phyloP scores from a whole-genome alignment of 768 basidiomycete species.

The Lactarius akahatsu region DNA sequence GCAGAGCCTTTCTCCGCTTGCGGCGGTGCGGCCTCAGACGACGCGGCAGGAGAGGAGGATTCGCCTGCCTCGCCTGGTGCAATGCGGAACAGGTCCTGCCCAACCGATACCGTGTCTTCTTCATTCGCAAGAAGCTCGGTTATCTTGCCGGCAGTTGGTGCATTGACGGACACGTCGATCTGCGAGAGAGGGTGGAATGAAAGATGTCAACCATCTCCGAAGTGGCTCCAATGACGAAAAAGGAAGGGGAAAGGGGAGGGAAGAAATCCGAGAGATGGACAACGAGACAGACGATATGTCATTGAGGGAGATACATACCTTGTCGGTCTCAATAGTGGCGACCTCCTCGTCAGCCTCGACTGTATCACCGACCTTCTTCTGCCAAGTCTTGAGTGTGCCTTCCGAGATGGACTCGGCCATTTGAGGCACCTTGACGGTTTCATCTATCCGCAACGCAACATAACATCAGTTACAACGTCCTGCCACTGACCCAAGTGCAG shows the following conservation, averaged over 20 bases:
- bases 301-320: slow-evolving; percentile 51
- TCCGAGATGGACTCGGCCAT: slow-evolving; percentile 99
- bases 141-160: slow-evolving; percentile 84
- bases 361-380: slow-evolving; percentile 88
- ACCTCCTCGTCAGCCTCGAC: slow-evolving; percentile 94
- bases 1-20: slow-evolving; percentile 40
- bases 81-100: slow-evolving; percentile 90
- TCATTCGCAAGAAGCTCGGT: slow-evolving; percentile 83
- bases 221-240: background rate
- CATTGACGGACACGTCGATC: slow-evolving; percentile 98
- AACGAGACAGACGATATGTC: background rate
- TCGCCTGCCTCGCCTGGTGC: slow-evolving; percentile 60
- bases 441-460: slow-evolving; percentile 45
- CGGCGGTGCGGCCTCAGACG: slow-evolving; percentile 29
- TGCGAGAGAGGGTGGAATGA: slow-evolving; percentile 35
- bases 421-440: slow-evolving; percentile 92
- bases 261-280: slow-evolving; percentile 4
- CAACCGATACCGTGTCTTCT: slow-evolving; percentile 92
- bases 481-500: slow-evolving; percentile 1
- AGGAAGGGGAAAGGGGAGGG: background rate
- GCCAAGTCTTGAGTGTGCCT: slow-evolving; percentile 93
- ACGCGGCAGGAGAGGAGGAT: slow-evolving; percentile 23
- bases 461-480: slow-evolving; percentile 14
- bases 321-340: slow-evolving; percentile 98
- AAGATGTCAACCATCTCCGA: slow-evolving; percentile 1